Evolutionary conservation across 306 rosid genomes (phyloP), one percentile per base, ranked within the genome.

Genomic region (Ochetophila trinervis): DNA sequence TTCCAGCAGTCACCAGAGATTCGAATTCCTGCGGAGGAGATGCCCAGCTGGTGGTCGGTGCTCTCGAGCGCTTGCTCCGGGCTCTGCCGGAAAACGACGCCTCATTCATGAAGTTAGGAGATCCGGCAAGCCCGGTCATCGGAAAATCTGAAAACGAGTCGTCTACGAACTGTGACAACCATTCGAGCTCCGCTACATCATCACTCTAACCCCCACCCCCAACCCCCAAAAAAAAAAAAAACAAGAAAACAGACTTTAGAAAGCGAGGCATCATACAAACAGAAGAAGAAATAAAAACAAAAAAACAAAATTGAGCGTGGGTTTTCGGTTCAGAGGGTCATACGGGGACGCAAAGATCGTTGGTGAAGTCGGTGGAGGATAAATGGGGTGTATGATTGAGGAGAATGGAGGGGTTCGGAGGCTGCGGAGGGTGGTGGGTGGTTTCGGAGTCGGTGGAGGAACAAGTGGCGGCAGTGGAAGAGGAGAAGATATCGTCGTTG

Each of bases 151-250:
- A 49, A 71, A 83, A 81, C 1, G 89, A 81, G 74, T 87, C 93
- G 69, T 87, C 89, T 22, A 79, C 87, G 67, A 87, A 79, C 44
- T 63, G 81, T 42, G 93, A 84, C 8, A 87, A 72, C 93, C 93
- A 87, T 65, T 87, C 93, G 71, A 87, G 71, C 58, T 87, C 87
- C 17, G 83, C 86, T 21, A 42, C 73, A 5, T 80, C 81, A 22
- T 80, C 82, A 37, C 65, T 72, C 85, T 72, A 45, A n/a, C n/a
- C n/a, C n/a, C n/a, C n/a, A n/a, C n/a, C 21, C 2, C 11, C 18
- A 15, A 7, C n/a, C n/a, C n/a, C n/a, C n/a, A 63, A 44, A 37
- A 32, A 30, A 5, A 45, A 35, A 34, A 2, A 48, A 50, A 24
- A 12, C 3, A 34, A 34, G 12, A 1, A 18, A 55, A n/a, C n/a